phyloP scores from a whole-genome alignment of 139 green algal species.

The Picochlorum sp. region DNA sequence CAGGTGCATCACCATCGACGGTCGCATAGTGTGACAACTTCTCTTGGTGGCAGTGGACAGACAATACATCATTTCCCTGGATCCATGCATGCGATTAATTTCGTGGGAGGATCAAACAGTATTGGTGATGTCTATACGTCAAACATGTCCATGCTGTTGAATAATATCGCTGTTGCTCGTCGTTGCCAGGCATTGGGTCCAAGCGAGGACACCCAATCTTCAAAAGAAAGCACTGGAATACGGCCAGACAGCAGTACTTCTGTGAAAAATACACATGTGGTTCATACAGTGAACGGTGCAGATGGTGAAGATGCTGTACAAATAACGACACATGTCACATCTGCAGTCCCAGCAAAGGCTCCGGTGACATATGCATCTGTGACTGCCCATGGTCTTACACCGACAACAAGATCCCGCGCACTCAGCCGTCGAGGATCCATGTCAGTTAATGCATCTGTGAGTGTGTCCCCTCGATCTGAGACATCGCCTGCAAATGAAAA shows the following conservation, averaged over 20 bases:
- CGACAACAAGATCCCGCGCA: background rate
- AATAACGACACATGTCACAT: background rate
- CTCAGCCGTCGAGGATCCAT: conserved; percentile 1
- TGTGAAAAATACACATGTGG: too few species aligned
- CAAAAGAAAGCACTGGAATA: too few species aligned
- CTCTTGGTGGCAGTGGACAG: background rate
- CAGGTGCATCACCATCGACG: too few species aligned
- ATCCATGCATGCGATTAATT: background rate
- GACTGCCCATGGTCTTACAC: conserved; percentile 8
- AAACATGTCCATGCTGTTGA: background rate
- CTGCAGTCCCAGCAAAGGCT: background rate
- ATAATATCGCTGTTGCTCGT: conserved; percentile 2
- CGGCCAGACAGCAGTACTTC: too few species aligned
- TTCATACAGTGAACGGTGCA: too few species aligned
- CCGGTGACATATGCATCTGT: conserved; percentile 6
- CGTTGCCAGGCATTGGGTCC: background rate
- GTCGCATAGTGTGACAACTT: too few species aligned
- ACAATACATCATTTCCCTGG: background rate
- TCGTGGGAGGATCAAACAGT: background rate
- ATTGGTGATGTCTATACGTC: background rate
- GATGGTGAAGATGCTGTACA: too few species aligned
- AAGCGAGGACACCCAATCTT: background rate
- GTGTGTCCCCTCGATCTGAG: background rate
- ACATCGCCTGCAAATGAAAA: background rate
- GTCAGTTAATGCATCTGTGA: background rate